Evolutionary conservation across 2,329 filamentous ascomycete species (phyloP), one percentile per base, ranked within the genome.

Genomic region (Xylariomycetidae sp.): DNA sequence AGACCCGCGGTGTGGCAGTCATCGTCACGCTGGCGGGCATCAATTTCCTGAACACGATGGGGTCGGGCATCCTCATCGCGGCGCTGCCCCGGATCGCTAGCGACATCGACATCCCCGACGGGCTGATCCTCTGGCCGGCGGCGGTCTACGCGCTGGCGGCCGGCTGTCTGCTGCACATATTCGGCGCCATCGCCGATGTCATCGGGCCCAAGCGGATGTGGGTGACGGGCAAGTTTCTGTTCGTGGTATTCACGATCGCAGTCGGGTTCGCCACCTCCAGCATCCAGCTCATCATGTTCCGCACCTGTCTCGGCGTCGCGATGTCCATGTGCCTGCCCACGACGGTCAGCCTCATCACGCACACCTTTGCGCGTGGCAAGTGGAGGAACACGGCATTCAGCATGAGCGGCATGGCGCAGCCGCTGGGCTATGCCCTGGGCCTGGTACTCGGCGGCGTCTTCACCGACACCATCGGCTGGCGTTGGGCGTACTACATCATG

Each of bases 381-480:
- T 26, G 29, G 33, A 45, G 53, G 6, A 56, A 54, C 28, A 42
- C 46, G 12, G 50, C 29, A 1, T 56, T 57, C 29, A 43, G 51
- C 3, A 56, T 54, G 35, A 30, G 58, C n/a, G 58, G 63, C 3
- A 46, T 59, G 28, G 56, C 54, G 16, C 53, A 61, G 30, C 56
- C 62, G 0, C 40, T 67, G 4, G 64, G 63, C 0, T 66, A 61
- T 36, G 56, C 59, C 3, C 23, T 63, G 3, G 63, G 64, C 0
- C 37, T 67, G 8, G 56, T 67, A 4, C 44, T 64, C 3, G 62
- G 58, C 31, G 64, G 64, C 16, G 39, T 66, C n/a, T 49, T 66
- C 30, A 46, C 58, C 10, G 55, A 63, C 20, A 53, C 45, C 16
- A 42, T 56, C 6, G 60, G 60, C 12, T 66, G 62, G 62, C 44